These are phyloP conservation scores for Xerocomellus intermedius DNA, from an alignment of 768 basidiomycete species.

Conservation along the genomic window DNA sequence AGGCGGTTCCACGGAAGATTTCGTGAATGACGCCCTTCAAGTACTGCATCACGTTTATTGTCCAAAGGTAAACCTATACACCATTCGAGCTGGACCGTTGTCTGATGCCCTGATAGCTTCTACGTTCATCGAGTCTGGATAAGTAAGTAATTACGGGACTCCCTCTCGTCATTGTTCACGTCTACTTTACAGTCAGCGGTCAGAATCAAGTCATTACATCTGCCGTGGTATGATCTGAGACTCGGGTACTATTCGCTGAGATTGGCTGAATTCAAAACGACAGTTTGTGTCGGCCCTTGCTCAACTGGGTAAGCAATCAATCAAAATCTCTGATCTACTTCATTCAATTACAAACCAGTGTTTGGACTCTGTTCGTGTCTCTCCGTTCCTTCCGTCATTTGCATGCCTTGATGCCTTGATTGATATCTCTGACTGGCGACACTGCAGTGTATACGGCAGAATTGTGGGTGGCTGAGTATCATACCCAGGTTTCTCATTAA, in stretches of 20 bases:
- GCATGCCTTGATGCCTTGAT: neutral
- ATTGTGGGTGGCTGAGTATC: constrained; percentile 6
- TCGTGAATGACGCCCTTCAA: constrained; percentile 3
- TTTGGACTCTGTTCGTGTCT: constrained; percentile 15
- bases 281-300: constrained; percentile 6
- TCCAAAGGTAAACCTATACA: constrained; percentile 15
- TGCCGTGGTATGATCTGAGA: constrained; percentile 12
- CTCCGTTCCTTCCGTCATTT: neutral
- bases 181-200: constrained; percentile 16
- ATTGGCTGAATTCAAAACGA: neutral
- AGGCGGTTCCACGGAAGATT: neutral
- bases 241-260: no score
- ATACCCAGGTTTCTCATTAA: neutral
- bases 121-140: constrained; percentile 24
- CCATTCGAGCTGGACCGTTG: neutral
- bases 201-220: constrained; percentile 13
- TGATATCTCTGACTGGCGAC: neutral
- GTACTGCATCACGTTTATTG: constrained; percentile 20
- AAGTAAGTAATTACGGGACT: constrained; percentile 1
- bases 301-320: constrained; percentile 14
- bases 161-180: neutral
- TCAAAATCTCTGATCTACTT: neutral
- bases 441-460: constrained; percentile 1
- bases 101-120: constrained; percentile 4
- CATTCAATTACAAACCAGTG: neutral